Evolutionary conservation across 2,329 filamentous ascomycete species (phyloP).

Genomic region (Talaromyces sp.): DNA sequence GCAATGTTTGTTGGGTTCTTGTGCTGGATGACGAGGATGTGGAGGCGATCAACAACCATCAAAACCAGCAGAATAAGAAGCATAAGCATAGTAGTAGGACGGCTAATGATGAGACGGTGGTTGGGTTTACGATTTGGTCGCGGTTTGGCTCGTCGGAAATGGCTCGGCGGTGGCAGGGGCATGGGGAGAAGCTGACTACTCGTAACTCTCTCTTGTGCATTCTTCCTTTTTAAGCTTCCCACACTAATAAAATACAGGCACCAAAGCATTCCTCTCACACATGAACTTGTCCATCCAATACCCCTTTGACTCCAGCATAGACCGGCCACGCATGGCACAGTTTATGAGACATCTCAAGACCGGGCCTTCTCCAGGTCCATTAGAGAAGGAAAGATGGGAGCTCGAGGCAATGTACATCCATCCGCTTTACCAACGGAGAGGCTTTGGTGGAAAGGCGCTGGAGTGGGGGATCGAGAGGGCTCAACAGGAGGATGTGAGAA

Average conservation of each 20-base stretch:
- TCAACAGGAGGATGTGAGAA: neutral
- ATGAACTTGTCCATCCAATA: slow-evolving; percentile 3
- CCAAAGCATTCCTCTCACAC: neutral
- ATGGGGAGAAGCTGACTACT: neutral
- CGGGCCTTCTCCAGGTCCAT: neutral
- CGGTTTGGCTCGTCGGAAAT: slow-evolving; percentile 1
- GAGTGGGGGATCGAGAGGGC: slow-evolving; percentile 5
- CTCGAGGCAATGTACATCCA: slow-evolving; percentile 10
- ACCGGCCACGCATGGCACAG: slow-evolving; percentile 3
- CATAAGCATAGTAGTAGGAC: neutral
- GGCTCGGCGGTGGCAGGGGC: slow-evolving; percentile 5
- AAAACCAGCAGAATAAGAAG: neutral
- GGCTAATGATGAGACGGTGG: neutral
- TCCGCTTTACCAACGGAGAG: slow-evolving; percentile 3
- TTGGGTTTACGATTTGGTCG: slow-evolving; percentile 10
- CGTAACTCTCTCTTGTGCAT: neutral
- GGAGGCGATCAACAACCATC: neutral
- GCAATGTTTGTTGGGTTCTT: slow-evolving; percentile 7
- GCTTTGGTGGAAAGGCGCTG: slow-evolving; percentile 4
- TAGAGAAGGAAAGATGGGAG: slow-evolving; percentile 8
- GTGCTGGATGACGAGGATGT: neutral
- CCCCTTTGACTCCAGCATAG: slow-evolving; percentile 11
- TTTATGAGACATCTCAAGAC: neutral
- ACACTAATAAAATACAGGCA: slow-evolving; percentile 2
- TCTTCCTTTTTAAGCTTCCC: neutral